Base-by-base conservation (phyloP, 1,139 yeast species). In the Wickerhamomyces sp. region DNA sequence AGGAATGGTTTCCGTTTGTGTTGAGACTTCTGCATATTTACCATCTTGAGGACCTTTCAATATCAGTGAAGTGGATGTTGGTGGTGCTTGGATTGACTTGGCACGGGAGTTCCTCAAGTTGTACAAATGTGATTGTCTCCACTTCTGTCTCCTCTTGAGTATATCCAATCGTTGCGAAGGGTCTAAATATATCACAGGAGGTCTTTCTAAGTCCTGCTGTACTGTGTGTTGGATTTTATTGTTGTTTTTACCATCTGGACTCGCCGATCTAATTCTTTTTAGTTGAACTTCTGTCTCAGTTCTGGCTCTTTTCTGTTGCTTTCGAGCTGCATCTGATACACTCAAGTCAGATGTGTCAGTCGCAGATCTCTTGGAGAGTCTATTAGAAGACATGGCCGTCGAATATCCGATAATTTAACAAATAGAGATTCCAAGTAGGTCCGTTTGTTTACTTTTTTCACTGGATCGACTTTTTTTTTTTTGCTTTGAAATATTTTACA, bases 61-160 rank as follows among this genome's bases (percentile, higher is more conserved):
- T 19, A 28, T 13, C 14, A 24, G 16, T 10, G 23, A 8, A 16
- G 23, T 10, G 18, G 23, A 16, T 23, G 13, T 13, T 5, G 16
- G 14, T 5, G 18, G 21, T 11, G 26, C 14, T 24, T 27, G 30
- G 13, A 15, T 21, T 8, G 36, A 25, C 18, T 30, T 20, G 10
- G 33, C 35, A 19, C 28, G 23, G 8, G 33, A 8, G 37, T 39
- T 44, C 31, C 39, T 43, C 2, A 47, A 31, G 16, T 44, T 44
- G 36, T 51, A 51, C 3, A 47, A 32, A 4, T 39, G 35, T 10
- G 53, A 46, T 30, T 43, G 44, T 36, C 54, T 47, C 55, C 55
- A 52, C 29, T 30, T 40, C 31, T 49, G 52, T 33, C 44, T 47
- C 38, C 38, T 45, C 23, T 44, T 46, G 23, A 47, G 26, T 15